Evolutionary conservation across 495 filamentous ascomycete genomes (phyloP).

Genomic region (Monascus purpureus): DNA sequence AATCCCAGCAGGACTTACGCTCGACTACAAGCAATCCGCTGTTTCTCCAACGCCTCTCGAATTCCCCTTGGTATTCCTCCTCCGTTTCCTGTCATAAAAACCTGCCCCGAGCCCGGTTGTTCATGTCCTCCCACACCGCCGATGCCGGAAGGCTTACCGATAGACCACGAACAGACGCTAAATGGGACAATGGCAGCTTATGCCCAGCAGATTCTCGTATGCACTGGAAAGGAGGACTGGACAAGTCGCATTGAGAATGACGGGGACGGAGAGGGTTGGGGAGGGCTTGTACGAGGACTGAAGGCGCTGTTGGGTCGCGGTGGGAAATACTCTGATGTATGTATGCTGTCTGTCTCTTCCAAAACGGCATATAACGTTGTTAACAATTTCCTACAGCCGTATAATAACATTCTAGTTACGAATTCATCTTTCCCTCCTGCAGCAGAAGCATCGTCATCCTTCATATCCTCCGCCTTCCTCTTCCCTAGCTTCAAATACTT

Average conservation of each 20-base stretch:
- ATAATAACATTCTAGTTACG: constrained; percentile 61
- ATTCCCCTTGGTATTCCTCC: constrained; percentile 25
- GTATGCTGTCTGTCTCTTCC: constrained; percentile 31
- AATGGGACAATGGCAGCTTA: constrained; percentile 68
- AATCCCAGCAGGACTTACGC: constrained; percentile 1
- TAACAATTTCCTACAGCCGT: constrained; percentile 53
- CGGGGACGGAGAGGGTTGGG: constrained; percentile 21
- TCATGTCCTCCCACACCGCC: constrained; percentile 49
- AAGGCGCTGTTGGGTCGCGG: constrained; percentile 51
- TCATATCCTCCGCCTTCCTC: constrained; percentile 50
- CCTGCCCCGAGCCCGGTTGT: constrained; percentile 61
- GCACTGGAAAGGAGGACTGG: constrained; percentile 74
- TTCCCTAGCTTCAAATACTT: constrained; percentile 71
- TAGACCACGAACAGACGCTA: constrained; percentile 55
- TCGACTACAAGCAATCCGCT: constrained; percentile 5
- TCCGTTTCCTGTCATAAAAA: constrained; percentile 34
- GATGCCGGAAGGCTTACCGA: constrained; percentile 55
- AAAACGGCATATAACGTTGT: background rate
- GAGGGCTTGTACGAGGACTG: constrained; percentile 55
- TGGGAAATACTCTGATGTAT: constrained; percentile 55
- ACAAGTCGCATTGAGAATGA: constrained; percentile 55
- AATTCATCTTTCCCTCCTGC: constrained; percentile 51
- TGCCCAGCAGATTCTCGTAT: constrained; percentile 67
- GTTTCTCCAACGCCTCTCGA: constrained; percentile 17
- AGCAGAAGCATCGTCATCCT: constrained; percentile 13